Conservation (phyloP, 345 rosid species). For the Microthlaspi erraticum region DNA sequence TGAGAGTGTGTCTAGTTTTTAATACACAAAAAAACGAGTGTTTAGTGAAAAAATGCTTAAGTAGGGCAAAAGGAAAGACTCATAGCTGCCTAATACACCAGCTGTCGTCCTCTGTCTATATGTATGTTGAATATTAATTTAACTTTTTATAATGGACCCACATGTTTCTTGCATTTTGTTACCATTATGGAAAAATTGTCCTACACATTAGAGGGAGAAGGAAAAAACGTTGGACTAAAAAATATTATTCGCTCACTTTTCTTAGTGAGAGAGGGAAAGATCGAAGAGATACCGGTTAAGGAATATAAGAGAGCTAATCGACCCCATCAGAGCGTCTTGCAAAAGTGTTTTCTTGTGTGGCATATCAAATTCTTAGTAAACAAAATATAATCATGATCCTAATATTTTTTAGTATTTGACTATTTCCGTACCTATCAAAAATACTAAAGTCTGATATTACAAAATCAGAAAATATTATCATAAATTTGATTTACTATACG, state of each 20-base stretch:
- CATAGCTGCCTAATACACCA: conserved; percentile 43
- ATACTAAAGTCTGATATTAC: background rate
- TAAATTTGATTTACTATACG: background rate
- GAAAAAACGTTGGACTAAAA: background rate
- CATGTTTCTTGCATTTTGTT: conserved; percentile 44
- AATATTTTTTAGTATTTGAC: background rate
- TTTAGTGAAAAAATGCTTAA: conserved; percentile 24
- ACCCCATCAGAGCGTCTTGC: conserved; percentile 33
- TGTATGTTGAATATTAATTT: conserved; percentile 36
- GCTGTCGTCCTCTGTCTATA: conserved; percentile 45
- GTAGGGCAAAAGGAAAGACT: conserved; percentile 43
- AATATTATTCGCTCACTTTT: background rate
- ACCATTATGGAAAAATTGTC: conserved; percentile 39
- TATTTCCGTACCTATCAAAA: background rate
- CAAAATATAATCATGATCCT: background rate
- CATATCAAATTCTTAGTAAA: conserved; percentile 5
- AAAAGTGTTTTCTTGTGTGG: conserved; percentile 30
- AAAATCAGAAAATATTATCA: background rate
- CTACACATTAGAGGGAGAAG: background rate
- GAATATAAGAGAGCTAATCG: conserved; percentile 24
- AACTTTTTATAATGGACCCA: conserved; percentile 42
- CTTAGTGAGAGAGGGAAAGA: conserved; percentile 8
- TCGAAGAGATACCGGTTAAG: background rate
- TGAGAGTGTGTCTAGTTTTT: conserved; percentile 8
- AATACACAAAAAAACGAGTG: background rate